Percentiles rank a stretch among this genome's conserved stretches.
These are phyloP conservation scores for Juncus inflexus DNA, from an alignment of 176 grass and related monocot genomes.

Conservation along the genomic window DNA sequence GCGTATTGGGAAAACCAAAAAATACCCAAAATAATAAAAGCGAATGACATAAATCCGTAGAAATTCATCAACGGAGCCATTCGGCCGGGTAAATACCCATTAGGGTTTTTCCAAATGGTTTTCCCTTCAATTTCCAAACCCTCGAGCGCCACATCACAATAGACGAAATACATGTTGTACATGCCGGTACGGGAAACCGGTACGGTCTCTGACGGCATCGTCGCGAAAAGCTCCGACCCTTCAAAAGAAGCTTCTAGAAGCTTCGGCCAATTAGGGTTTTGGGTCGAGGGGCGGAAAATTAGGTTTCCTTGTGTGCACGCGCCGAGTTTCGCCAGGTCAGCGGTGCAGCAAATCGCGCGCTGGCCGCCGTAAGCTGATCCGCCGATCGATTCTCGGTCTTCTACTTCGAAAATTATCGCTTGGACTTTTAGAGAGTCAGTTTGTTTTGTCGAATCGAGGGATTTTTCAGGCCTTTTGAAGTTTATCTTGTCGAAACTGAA, in stretches of 20 bases:
- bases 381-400: constrained; percentile 90
- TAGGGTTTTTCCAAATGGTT: constrained; percentile 98
- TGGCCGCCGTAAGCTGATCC: constrained; percentile 97
- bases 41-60: constrained; percentile 89
- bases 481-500: constrained; percentile 89
- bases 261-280: constrained; percentile 79
- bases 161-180: constrained; percentile 99
- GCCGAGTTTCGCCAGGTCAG: constrained; percentile 90
- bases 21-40: constrained; percentile 74
- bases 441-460: constrained; percentile 41
- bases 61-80: constrained; percentile 98
- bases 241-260: constrained; percentile 67
- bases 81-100: constrained; percentile 83
- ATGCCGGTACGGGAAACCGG: constrained; percentile 78
- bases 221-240: constrained; percentile 65
- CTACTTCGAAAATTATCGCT: constrained; percentile 85
- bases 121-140: constrained; percentile 81
- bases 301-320: constrained; percentile 74
- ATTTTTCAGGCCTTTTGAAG: constrained; percentile 65
- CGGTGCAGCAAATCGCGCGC: constrained; percentile 87
- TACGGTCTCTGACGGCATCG: constrained; percentile 58
- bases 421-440: constrained; percentile 62
- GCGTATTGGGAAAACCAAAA: constrained; percentile 98
- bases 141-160: constrained; percentile 70
- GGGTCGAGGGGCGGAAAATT: constrained; percentile 63